These are phyloP conservation scores for Pichia sp. DNA, from an alignment of 1,139 yeast species.

Conservation along the genomic window DNA sequence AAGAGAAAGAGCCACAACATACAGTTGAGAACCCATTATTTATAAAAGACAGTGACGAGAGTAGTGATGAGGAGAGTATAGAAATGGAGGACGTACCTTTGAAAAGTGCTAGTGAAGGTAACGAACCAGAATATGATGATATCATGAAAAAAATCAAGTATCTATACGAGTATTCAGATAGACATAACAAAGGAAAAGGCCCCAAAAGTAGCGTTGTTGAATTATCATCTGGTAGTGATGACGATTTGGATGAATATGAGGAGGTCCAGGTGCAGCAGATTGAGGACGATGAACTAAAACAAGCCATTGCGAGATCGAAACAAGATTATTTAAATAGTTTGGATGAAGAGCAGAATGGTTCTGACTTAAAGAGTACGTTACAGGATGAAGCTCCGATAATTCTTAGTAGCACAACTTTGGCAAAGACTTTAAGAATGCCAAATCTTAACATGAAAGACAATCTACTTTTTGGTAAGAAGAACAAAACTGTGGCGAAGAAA, in stretches of 20 bases:
- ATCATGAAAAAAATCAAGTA: constrained; percentile 30
- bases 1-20: neutral
- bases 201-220: neutral
- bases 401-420: constrained; percentile 18
- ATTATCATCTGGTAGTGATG: constrained; percentile 4
- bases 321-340: constrained; percentile 25
- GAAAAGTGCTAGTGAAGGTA: constrained; percentile 13
- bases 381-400: constrained; percentile 26
- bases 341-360: constrained; percentile 17
- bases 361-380: neutral
- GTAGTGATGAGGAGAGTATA: constrained; percentile 12
- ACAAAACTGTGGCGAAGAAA: neutral
- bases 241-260: constrained; percentile 15
- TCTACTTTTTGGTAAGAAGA: constrained; percentile 15
- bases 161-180: constrained; percentile 30
- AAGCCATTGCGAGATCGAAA: constrained; percentile 45
- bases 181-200: constrained; percentile 22
- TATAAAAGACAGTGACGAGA: constrained; percentile 12
- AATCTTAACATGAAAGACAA: constrained; percentile 19
- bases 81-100: constrained; percentile 20
- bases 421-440: constrained; percentile 16
- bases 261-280: constrained; percentile 20
- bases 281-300: constrained; percentile 35
- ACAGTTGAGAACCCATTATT: constrained; percentile 10
- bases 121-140: constrained; percentile 18